These are phyloP conservation scores for Prunus mira DNA, from an alignment of 306 rosid genomes.

Conservation along the genomic window DNA sequence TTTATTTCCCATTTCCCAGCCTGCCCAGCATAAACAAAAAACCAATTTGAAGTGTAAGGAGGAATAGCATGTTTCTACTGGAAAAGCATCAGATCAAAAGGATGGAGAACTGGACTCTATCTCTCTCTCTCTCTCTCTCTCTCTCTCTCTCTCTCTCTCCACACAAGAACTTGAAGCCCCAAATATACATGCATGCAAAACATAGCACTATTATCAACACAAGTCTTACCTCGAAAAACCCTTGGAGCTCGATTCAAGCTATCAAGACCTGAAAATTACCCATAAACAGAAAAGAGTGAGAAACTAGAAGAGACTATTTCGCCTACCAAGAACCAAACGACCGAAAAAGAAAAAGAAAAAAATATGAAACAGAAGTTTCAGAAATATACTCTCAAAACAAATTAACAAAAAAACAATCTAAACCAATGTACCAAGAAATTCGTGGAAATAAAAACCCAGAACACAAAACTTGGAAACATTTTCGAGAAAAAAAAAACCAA, in stretches of 20 bases:
- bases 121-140: background rate
- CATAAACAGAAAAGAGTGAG: background rate
- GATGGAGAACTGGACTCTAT: background rate
- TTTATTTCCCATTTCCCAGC: background rate
- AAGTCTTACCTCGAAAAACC: background rate
- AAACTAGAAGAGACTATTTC: background rate
- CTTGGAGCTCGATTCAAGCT: slow-evolving; percentile 4
- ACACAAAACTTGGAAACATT: background rate
- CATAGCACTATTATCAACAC: background rate
- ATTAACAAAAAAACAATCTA: background rate
- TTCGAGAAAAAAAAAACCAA: background rate
- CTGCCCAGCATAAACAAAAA: background rate
- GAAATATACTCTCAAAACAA: background rate
- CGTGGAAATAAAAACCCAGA: background rate
- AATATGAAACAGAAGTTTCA: background rate
- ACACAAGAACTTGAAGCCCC: background rate
- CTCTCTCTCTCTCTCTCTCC: background rate
- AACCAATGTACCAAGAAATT: background rate
- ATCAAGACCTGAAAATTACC: slow-evolving; percentile 1
- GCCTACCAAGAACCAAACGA: background rate
- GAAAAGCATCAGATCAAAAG: background rate
- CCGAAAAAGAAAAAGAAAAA: background rate
- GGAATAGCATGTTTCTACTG: background rate
- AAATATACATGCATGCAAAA: background rate
- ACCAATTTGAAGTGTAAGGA: background rate